phyloP scores from a whole-genome alignment of 495 filamentous ascomycete species.

The Penicillium paradoxum region DNA sequence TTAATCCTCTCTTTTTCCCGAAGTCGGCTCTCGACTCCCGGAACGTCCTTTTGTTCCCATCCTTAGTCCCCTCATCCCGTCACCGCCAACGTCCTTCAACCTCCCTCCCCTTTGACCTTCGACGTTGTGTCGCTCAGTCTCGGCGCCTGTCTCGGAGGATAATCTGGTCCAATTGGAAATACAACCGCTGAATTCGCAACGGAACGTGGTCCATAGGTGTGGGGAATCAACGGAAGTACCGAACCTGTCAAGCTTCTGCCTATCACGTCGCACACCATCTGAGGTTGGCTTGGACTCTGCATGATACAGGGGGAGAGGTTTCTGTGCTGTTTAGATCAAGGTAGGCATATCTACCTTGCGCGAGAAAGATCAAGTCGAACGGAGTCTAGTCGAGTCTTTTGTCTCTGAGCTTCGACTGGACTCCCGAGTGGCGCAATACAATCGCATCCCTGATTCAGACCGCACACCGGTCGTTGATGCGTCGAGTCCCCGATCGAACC shows the following conservation, averaged over 20 bases:
- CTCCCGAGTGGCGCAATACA: conserved; percentile 5
- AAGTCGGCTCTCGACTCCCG: conserved; percentile 2
- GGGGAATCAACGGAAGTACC: conserved; percentile 19
- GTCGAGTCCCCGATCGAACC: not conserved
- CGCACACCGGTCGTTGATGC: not conserved
- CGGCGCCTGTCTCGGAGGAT: conserved; percentile 23
- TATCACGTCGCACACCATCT: conserved; percentile 1
- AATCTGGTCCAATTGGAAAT: conserved; percentile 26
- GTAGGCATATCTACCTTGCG: conserved; percentile 2
- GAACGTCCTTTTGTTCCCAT: not conserved
- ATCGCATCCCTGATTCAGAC: conserved; percentile 33
- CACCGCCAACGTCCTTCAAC: too few relatives aligned
- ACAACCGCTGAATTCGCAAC: conserved; percentile 17
- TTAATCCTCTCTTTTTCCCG: not conserved
- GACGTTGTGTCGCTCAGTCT: conserved; percentile 3
- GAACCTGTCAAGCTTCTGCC: conserved; percentile 14
- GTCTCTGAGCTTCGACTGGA: conserved; percentile 11
- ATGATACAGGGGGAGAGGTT: not conserved
- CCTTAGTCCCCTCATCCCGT: not conserved
- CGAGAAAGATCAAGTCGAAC: not conserved
- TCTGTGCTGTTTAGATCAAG: not conserved
- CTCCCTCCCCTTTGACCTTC: conserved; percentile 1
- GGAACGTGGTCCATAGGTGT: conserved; percentile 23
- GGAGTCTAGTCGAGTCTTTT: conserved; percentile 6
- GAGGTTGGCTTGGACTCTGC: not conserved